Base-by-base conservation (phyloP, 768 basidiomycete genomes). In the Tricholoma flavovirens region DNA sequence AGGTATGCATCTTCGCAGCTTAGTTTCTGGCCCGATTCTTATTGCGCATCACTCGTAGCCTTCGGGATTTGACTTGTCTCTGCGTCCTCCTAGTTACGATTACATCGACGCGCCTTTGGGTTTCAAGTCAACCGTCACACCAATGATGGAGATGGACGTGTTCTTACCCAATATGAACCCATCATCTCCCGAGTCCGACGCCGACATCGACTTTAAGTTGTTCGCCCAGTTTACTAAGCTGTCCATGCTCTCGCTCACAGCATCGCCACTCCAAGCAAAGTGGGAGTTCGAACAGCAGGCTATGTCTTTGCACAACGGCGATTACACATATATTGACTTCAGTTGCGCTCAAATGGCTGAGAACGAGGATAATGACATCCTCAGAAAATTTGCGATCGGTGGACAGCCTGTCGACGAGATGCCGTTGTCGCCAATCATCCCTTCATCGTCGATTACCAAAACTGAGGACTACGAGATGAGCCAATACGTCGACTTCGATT, bases 71-170 rank as follows among this genome's bases (percentile, higher is more conserved):
- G 56, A 54, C 32, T 21, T 54, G 12, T 53, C 56, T 0, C 30
- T 61, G 17, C 57, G 56, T 32, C 62, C 57, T 15, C 55, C 62
- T 19, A 60, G 60, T 45, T 63, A 63, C 42, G 63, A 66, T 22
- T 38, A 19, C 24, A 58, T 57, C 36, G 54, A 59, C 17, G 58
- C 59, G 24, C 59, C 59, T 11, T 66, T 61, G 30, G 61, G 56
- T 12, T 57, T 56, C 40, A 57, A 61, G 22, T 22, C 55, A 5
- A 51, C 51, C 21, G 40, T 45, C n/a, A 24, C 17, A 5, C 17
- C 19, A 6, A 53, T 49, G 4, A 21, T 51, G 42, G 51, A 43
- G 4, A 21, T 51, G 42, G 51, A 43, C 17, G 43, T 51, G 15
- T 57, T 32, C 51, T 53, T 62, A 15, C 46, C 58, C 21, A 32